Percentiles rank a stretch among this genome's conserved stretches.
phyloP scores from a whole-genome alignment of 1,284 basidiomycete genomes.

The Heterobasidion irregulare region DNA sequence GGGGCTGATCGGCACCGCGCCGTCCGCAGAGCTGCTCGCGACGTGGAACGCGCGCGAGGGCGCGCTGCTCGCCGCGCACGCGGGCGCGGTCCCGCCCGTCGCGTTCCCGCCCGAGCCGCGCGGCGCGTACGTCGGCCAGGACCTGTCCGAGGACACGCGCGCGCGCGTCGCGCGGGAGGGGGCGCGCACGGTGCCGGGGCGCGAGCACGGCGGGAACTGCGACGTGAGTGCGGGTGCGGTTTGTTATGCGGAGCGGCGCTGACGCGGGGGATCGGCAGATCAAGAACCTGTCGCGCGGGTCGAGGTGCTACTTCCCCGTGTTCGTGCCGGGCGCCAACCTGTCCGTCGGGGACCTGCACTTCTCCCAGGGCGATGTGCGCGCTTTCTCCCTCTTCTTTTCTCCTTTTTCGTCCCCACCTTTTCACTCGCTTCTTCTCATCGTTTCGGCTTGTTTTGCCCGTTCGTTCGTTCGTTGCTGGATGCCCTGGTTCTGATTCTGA shows the following conservation, averaged over 20 bases:
- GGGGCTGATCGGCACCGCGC: conserved; percentile 70
- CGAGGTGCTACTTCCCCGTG: conserved; percentile 72
- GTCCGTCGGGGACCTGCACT: conserved; percentile 75
- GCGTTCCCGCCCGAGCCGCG: conserved; percentile 54
- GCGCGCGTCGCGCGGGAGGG: conserved; percentile 60
- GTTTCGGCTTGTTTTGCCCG: not conserved
- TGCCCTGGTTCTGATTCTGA: too few relatives aligned
- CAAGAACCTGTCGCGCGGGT: conserved; percentile 65
- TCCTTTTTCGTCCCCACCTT: too few relatives aligned
- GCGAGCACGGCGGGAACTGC: conserved; percentile 79
- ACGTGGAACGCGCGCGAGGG: conserved; percentile 72
- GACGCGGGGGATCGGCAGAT: conserved; percentile 34
- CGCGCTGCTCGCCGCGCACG: conserved; percentile 52
- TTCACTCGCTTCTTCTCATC: not conserved
- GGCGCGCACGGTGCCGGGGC: conserved; percentile 68
- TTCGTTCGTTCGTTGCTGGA: too few relatives aligned
- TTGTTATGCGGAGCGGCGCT: not conserved
- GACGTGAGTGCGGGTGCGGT: conserved; percentile 37
- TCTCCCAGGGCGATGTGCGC: conserved; percentile 72
- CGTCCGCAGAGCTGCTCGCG: conserved; percentile 61
- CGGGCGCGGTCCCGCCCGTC: conserved; percentile 50
- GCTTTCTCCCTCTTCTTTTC: not conserved
- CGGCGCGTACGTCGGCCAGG: conserved; percentile 67
- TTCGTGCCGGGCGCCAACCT: conserved; percentile 72
- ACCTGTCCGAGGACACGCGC: conserved; percentile 37